A percentile compares a stretch with the other conserved stretches of the same genome.
Conservation (phyloP, 352 stramenopile species). For the Saprolegnia parasitica region DNA sequence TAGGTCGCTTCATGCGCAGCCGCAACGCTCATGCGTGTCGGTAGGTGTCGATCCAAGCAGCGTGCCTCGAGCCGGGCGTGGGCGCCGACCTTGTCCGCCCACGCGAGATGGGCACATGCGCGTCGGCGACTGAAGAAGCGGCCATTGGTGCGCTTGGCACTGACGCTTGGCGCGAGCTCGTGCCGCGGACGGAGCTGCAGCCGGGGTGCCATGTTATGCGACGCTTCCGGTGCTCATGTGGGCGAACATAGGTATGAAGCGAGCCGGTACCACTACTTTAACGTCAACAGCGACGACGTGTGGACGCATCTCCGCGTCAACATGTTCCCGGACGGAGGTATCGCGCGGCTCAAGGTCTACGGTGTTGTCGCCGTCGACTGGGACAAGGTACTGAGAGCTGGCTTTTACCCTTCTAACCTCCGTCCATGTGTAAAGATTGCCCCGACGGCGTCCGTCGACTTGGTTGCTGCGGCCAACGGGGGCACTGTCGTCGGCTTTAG, state of each 20-base stretch:
- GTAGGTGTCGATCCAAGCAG: constrained; percentile 25
- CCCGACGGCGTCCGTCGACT: constrained; percentile 59
- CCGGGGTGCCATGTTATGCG: constrained; percentile 5
- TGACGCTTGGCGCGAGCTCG: constrained; percentile 57
- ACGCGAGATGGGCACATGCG: constrained; percentile 50
- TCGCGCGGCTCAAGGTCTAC: constrained; percentile 67
- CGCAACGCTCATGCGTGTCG: constrained; percentile 28
- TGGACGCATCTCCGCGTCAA: constrained; percentile 88
- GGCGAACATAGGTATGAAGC: constrained; percentile 81
- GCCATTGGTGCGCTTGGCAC: constrained; percentile 49
- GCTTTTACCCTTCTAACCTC: constrained; percentile 13
- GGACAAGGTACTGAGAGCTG: constrained; percentile 36
- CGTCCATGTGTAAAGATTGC: not conserved
- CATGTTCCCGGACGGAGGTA: constrained; percentile 78
- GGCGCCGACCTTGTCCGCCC: not conserved
- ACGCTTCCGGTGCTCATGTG: too few species aligned
- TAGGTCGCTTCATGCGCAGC: constrained; percentile 45
- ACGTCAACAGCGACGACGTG: constrained; percentile 37
- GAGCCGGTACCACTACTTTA: constrained; percentile 84
- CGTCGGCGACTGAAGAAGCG: constrained; percentile 38
- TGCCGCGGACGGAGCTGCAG: constrained; percentile 32
- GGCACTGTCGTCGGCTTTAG: constrained; percentile 86
- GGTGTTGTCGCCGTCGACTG: constrained; percentile 66
- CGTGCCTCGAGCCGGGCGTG: not conserved
- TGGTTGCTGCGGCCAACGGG: constrained; percentile 81